phyloP scores from a whole-genome alignment of 768 basidiomycete species.

The Pulveroboletus sp. region DNA sequence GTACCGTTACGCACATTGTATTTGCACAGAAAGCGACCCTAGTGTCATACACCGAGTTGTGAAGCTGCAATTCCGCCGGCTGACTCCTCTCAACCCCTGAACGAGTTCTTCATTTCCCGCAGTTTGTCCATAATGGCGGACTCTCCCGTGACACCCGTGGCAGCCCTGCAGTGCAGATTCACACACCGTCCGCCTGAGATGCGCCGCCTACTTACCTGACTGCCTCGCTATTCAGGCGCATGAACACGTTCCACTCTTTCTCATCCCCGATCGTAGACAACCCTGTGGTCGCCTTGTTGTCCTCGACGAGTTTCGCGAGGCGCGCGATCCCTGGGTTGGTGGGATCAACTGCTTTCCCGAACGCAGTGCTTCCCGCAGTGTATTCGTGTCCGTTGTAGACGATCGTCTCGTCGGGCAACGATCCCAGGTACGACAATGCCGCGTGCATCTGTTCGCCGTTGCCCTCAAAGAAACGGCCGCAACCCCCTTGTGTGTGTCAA shows the following conservation, averaged over 20 bases:
- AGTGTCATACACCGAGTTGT: background rate
- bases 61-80: background rate
- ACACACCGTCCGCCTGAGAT: background rate
- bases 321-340: slow-evolving; percentile 56
- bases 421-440: slow-evolving; percentile 61
- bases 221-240: slow-evolving; percentile 63
- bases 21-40: background rate
- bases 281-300: slow-evolving; percentile 67
- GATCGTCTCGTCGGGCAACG: slow-evolving; percentile 73
- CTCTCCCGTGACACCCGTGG: slow-evolving; percentile 39
- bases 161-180: slow-evolving; percentile 38
- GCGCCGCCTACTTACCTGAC: slow-evolving; percentile 49
- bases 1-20: background rate
- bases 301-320: slow-evolving; percentile 52
- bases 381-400: slow-evolving; percentile 94
- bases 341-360: slow-evolving; percentile 61
- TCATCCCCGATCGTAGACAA: slow-evolving; percentile 89
- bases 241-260: slow-evolving; percentile 94
- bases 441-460: slow-evolving; percentile 73
- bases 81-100: slow-evolving; percentile 39
- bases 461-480: slow-evolving; percentile 94
- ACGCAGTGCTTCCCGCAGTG: slow-evolving; percentile 67
- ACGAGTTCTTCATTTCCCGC: slow-evolving; percentile 81
- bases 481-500: slow-evolving; percentile 52
- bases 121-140: slow-evolving; percentile 67